Percentiles rank a stretch among this genome's conserved stretches.
These are phyloP conservation scores for Plasmodium gaboni DNA, from an alignment of 169 alveolate genomes.

Conservation along the genomic window DNA sequence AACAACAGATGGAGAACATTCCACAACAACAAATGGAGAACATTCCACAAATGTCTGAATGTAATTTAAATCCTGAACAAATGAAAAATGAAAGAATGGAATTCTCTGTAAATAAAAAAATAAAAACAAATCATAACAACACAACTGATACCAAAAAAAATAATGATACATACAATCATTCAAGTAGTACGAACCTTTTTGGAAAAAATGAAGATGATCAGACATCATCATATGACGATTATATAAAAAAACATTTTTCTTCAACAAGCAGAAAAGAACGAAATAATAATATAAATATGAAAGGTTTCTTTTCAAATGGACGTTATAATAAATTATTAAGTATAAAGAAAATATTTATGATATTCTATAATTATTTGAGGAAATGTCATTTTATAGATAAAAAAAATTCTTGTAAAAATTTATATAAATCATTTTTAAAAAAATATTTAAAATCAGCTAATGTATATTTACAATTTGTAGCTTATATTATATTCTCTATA, in stretches of 20 bases:
- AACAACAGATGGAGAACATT: not conserved
- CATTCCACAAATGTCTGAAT: too few species aligned
- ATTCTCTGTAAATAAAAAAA: slow-evolving; percentile 20
- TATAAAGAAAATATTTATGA: slow-evolving; percentile 32
- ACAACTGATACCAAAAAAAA: not conserved
- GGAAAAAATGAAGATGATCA: not conserved
- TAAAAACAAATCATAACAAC: slow-evolving; percentile 28
- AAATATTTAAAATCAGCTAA: slow-evolving; percentile 58
- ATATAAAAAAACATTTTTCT: too few species aligned
- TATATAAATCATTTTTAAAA: slow-evolving; percentile 36
- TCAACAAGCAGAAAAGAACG: not conserved
- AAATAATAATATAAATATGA: not conserved
- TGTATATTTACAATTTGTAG: slow-evolving; percentile 48
- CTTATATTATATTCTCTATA: slow-evolving; percentile 46
- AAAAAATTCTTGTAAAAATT: slow-evolving; percentile 22
- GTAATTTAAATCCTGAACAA: too few species aligned
- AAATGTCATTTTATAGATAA: slow-evolving; percentile 21
- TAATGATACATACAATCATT: not conserved
- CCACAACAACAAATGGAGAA: not conserved
- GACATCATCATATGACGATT: not conserved
- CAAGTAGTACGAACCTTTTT: too few species aligned
- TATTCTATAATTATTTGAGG: slow-evolving; percentile 44
- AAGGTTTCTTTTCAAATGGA: not conserved
- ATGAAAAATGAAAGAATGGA: too few species aligned
- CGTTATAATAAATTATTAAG: slow-evolving; percentile 4